Evolutionary conservation across 106 monocot species (phyloP).

Genomic region (Phalaenopsis equestris): DNA sequence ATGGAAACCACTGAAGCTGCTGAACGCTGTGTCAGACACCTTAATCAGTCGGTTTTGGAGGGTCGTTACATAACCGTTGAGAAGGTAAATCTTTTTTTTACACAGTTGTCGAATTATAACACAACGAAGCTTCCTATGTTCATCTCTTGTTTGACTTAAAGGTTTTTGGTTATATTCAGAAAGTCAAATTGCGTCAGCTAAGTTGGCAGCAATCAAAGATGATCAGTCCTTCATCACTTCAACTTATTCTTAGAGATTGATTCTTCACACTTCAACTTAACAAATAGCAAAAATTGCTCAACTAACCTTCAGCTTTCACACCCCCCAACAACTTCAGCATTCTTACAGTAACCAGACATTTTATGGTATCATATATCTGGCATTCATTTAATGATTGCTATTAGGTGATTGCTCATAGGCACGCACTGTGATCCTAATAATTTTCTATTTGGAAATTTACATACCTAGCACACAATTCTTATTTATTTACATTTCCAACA

Average conservation of each 20-base stretch:
- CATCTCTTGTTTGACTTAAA: slow-evolving; percentile 39
- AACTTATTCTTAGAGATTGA: slow-evolving; percentile 71
- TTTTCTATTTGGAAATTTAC: background rate
- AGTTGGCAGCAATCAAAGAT: slow-evolving; percentile 83
- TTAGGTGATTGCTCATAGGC: slow-evolving; percentile 8
- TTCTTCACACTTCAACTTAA: slow-evolving; percentile 62
- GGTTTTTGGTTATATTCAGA: slow-evolving; percentile 85
- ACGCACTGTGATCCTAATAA: slow-evolving; percentile 11
- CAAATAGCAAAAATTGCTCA: slow-evolving; percentile 56
- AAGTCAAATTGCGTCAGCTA: slow-evolving; percentile 64
- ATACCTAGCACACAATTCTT: no score
- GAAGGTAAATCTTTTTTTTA: slow-evolving; percentile 39
- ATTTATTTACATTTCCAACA: no score
- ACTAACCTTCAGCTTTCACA: slow-evolving; percentile 76
- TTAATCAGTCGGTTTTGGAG: slow-evolving; percentile 75
- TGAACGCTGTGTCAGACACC: slow-evolving; percentile 76
- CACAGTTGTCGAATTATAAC: background rate
- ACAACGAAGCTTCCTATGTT: background rate
- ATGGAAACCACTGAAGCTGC: slow-evolving; percentile 80
- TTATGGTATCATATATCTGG: slow-evolving; percentile 51
- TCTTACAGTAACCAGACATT: slow-evolving; percentile 33
- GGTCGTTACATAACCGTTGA: slow-evolving; percentile 86
- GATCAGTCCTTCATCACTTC: slow-evolving; percentile 56
- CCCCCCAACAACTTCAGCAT: slow-evolving; percentile 74
- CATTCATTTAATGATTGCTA: slow-evolving; percentile 28